Evolutionary conservation across 352 stramenopile species (phyloP).

Genomic region (Elongisporangium anandrum): DNA sequence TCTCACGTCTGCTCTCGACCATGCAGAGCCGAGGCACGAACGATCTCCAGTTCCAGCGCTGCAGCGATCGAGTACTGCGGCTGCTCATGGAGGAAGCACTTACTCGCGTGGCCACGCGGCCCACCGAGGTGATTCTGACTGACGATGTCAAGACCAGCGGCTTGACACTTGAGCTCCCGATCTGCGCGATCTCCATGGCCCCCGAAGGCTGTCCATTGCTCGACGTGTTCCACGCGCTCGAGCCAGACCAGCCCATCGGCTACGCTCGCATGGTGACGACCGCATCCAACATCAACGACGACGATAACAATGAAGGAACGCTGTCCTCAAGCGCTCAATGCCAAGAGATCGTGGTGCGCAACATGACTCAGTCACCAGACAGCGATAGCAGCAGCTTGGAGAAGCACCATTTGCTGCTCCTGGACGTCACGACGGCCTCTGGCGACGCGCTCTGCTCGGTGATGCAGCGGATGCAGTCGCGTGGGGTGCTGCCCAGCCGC

Average conservation of each 20-base stretch:
- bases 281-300: not conserved
- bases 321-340: not conserved
- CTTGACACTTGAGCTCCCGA: constrained; percentile 26
- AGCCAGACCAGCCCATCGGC: not conserved
- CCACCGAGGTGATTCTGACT: constrained; percentile 21
- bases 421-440: not conserved
- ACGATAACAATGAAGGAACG: not conserved
- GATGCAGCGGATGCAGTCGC: not conserved
- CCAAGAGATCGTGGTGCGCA: not conserved
- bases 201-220: constrained; percentile 24
- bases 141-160: constrained; percentile 23
- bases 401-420: not conserved
- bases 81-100: constrained; percentile 56
- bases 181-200: constrained; percentile 30
- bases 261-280: not conserved
- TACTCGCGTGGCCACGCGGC: constrained; percentile 24
- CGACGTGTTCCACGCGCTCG: constrained; percentile 15
- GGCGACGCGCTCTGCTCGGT: not conserved
- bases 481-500: not conserved
- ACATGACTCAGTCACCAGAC: not conserved
- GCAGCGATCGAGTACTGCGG: constrained; percentile 35
- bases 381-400: not conserved
- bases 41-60: constrained; percentile 25
- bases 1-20: constrained; percentile 33
- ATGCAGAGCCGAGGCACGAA: constrained; percentile 30